Percentiles rank a stretch among this genome's conserved stretches.
Conservation (phyloP, 2,329 filamentous ascomycete genomes). For the Botrytis tulipae region DNA sequence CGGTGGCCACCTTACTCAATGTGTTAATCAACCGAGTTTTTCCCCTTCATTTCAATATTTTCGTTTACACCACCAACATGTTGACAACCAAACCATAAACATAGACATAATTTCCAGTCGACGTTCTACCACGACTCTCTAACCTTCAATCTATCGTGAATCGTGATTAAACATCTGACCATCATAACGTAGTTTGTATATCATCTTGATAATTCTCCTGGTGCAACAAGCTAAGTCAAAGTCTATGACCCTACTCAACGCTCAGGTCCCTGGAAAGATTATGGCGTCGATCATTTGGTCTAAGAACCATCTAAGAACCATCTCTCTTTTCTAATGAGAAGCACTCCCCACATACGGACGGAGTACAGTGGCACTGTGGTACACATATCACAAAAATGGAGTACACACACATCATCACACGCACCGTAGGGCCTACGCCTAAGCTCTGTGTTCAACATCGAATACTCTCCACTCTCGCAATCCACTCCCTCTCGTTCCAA, state of each 20-base stretch:
- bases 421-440: not conserved
- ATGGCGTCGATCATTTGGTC: not conserved
- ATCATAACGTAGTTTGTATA: not conserved
- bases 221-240: not conserved
- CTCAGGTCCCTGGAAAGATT: slow-evolving; percentile 12
- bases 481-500: slow-evolving; percentile 3
- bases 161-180: not conserved
- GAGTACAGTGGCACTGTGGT: not conserved
- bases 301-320: not conserved
- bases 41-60: not conserved
- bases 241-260: not conserved
- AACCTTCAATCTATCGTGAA: not conserved
- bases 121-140: not conserved
- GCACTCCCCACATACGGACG: slow-evolving; percentile 1
- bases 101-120: not conserved
- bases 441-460: not conserved
- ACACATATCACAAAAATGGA: not conserved
- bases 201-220: not conserved
- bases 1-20: not conserved
- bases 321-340: not conserved
- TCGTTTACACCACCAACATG: not conserved
- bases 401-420: slow-evolving; percentile 12
- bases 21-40: slow-evolving; percentile 1
- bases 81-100: not conserved
- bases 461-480: not conserved